Percentiles rank a stretch among this genome's conserved stretches.
These are phyloP conservation scores for Parathielavia hyrcaniae DNA, from an alignment of 495 filamentous ascomycete genomes.

Conservation along the genomic window DNA sequence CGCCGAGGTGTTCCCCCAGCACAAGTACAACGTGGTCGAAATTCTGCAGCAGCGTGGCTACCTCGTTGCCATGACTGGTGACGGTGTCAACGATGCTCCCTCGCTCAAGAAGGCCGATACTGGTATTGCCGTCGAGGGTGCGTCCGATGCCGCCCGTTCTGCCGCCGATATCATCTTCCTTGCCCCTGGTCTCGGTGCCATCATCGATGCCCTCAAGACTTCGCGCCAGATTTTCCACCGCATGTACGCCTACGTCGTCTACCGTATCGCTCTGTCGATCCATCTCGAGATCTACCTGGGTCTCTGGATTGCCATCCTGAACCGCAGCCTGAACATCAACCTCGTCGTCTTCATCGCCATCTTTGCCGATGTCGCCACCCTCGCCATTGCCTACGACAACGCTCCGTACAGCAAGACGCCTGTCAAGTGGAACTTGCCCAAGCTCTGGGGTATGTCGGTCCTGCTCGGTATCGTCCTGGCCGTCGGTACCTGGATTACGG, in stretches of 20 bases:
- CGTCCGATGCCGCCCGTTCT: slow-evolving; percentile 86
- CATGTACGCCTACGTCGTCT: slow-evolving; percentile 95
- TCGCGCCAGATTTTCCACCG: slow-evolving; percentile 95
- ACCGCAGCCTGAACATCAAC: slow-evolving; percentile 75
- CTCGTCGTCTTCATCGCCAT: slow-evolving; percentile 90
- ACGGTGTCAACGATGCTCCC: slow-evolving; percentile 95
- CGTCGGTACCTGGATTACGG: slow-evolving; percentile 74
- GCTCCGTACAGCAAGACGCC: slow-evolving; percentile 79
- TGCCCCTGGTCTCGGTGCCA: slow-evolving; percentile 82
- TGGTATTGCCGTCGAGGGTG: slow-evolving; percentile 89
- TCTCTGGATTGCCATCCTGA: slow-evolving; percentile 82
- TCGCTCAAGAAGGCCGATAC: slow-evolving; percentile 94
- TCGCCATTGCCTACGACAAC: slow-evolving; percentile 91
- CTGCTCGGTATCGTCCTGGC: slow-evolving; percentile 76
- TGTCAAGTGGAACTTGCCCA: slow-evolving; percentile 91
- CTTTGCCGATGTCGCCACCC: slow-evolving; percentile 87
- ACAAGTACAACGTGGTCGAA: slow-evolving; percentile 96
- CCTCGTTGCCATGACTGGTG: slow-evolving; percentile 96
- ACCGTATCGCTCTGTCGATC: slow-evolving; percentile 87
- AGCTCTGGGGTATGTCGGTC: slow-evolving; percentile 86
- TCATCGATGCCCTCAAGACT: slow-evolving; percentile 89
- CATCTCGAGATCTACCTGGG: slow-evolving; percentile 87
- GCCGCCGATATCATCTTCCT: slow-evolving; percentile 93
- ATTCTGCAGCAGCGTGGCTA: slow-evolving; percentile 95
- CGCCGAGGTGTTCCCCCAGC: slow-evolving; percentile 93